These are phyloP conservation scores for Fusarium haematococcum DNA, from an alignment of 2,329 filamentous ascomycete genomes.

Conservation along the genomic window DNA sequence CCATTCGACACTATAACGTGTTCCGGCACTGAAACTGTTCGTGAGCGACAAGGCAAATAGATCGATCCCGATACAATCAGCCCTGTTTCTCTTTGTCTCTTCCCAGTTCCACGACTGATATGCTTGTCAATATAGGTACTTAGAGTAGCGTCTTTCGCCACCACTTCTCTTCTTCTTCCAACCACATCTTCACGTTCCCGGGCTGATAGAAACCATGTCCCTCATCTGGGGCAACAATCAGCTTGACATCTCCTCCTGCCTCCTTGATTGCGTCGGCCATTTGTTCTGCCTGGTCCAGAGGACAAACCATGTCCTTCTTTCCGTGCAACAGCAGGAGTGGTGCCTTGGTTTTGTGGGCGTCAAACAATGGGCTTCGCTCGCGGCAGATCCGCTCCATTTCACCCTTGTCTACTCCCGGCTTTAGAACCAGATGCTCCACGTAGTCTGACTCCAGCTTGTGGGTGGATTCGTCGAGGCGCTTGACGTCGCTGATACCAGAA, in stretches of 20 bases:
- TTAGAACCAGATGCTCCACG: slow-evolving; percentile 57
- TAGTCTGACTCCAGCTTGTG: slow-evolving; percentile 70
- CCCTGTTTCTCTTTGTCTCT: not conserved
- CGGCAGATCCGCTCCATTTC: slow-evolving; percentile 56
- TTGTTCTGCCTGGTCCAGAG: slow-evolving; percentile 65
- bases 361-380: slow-evolving; percentile 62
- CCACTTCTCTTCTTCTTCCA: slow-evolving; percentile 61
- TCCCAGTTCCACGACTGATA: not conserved
- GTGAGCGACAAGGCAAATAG: not conserved
- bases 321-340: slow-evolving; percentile 70
- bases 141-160: slow-evolving; percentile 56
- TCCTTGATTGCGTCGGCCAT: slow-evolving; percentile 60
- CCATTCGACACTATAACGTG: not conserved
- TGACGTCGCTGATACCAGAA: slow-evolving; percentile 65
- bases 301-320: slow-evolving; percentile 67
- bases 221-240: slow-evolving; percentile 62
- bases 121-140: not conserved
- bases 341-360: slow-evolving; percentile 60
- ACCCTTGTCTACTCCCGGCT: slow-evolving; percentile 48
- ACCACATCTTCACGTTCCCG: slow-evolving; percentile 52
- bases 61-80: not conserved
- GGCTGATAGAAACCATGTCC: slow-evolving; percentile 62
- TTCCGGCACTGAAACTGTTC: not conserved
- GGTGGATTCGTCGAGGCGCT: slow-evolving; percentile 57
- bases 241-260: slow-evolving; percentile 57